Evolutionary conservation across 2,329 filamentous ascomycete species (phyloP).

Genomic region (Chaetothyriales sp.): DNA sequence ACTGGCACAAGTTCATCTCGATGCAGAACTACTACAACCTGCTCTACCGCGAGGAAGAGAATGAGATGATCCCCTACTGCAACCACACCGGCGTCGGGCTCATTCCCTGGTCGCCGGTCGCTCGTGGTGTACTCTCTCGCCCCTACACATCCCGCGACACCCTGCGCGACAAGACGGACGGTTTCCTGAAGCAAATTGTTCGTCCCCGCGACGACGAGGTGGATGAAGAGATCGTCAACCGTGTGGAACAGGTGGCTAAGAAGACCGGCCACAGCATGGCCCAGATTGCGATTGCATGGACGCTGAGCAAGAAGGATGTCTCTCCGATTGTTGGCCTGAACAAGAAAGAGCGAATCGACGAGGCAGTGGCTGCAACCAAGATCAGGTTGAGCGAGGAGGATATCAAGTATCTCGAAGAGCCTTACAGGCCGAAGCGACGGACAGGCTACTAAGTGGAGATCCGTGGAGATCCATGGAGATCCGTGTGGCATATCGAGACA

Average conservation of each 20-base stretch:
- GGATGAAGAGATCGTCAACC: conserved; percentile 38
- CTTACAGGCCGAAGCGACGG: conserved; percentile 38
- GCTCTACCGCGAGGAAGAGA: conserved; percentile 33
- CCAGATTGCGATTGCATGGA: conserved; percentile 50
- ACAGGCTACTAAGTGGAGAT: conserved; percentile 13
- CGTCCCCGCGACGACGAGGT: conserved; percentile 29
- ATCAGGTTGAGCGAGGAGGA: conserved; percentile 42
- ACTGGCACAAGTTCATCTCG: conserved; percentile 38
- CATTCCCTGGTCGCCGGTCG: conserved; percentile 28
- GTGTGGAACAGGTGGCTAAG: conserved; percentile 43
- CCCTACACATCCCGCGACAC: conserved; percentile 31
- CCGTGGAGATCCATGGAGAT: no score
- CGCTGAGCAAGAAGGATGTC: conserved; percentile 35
- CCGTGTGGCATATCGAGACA: no score
- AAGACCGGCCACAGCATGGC: conserved; percentile 47
- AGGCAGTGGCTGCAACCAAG: conserved; percentile 37
- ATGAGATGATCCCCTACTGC: conserved; percentile 30
- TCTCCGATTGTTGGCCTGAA: conserved; percentile 49
- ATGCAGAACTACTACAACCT: conserved; percentile 36
- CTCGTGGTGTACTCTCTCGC: conserved; percentile 32
- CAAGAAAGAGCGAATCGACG: conserved; percentile 44
- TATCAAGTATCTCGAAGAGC: conserved; percentile 45
- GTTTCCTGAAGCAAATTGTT: conserved; percentile 27
- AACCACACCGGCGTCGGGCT: conserved; percentile 24
- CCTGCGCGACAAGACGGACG: conserved; percentile 31